These are phyloP conservation scores for Trichocomaceae sp. DNA, from an alignment of 2,329 filamentous ascomycete species.

Conservation along the genomic window DNA sequence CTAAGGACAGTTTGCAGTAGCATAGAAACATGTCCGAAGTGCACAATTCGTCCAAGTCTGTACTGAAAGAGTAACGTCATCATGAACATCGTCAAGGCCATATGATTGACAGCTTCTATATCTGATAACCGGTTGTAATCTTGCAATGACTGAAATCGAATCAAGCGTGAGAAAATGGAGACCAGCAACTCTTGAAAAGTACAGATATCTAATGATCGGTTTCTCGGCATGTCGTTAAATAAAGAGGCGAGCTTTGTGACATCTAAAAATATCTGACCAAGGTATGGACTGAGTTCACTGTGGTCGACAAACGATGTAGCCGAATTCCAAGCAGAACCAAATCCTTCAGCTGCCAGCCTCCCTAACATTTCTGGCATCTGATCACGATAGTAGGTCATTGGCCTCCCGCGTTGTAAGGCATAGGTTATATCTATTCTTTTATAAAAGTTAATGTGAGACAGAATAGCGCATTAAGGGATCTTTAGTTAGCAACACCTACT, in stretches of 20 bases:
- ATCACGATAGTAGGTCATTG: constrained; percentile 7
- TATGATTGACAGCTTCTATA: constrained; percentile 5
- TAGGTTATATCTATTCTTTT: constrained; percentile 9
- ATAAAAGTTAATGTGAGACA: background rate
- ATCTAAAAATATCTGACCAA: constrained; percentile 4
- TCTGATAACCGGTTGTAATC: background rate
- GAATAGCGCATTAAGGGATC: background rate
- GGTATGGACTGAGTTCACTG: background rate
- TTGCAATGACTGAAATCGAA: constrained; percentile 3
- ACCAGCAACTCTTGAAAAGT: constrained; percentile 5
- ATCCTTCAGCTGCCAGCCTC: constrained; percentile 3
- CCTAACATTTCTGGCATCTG: background rate
- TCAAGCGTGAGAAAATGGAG: constrained; percentile 9
- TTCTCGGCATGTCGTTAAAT: background rate
- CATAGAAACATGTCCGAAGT: background rate
- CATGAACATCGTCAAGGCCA: constrained; percentile 11
- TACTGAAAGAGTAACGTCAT: constrained; percentile 10
- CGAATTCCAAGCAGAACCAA: background rate
- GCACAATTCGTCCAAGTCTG: background rate
- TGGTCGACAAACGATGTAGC: background rate
- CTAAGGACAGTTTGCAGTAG: background rate
- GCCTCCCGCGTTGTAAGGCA: constrained; percentile 7
- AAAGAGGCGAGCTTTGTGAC: constrained; percentile 2
- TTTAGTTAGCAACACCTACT: background rate
- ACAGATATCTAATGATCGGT: background rate